phyloP scores from a whole-genome alignment of 257 asterid species.

The Capsicum rhomboideum region DNA sequence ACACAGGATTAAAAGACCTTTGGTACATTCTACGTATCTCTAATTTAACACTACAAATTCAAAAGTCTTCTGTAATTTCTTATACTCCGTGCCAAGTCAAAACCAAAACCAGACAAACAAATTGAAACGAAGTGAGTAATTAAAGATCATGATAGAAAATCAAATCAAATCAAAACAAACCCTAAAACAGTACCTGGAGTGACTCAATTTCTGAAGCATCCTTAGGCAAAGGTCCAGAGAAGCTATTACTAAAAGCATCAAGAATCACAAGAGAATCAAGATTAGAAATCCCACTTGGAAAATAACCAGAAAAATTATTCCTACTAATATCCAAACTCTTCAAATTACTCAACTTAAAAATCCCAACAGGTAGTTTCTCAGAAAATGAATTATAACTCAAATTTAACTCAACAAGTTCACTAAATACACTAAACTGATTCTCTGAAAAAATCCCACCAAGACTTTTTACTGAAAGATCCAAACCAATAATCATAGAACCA shows the following conservation, averaged over 20 bases:
- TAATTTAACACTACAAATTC: too few species aligned
- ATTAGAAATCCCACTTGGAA: slow-evolving; percentile 70
- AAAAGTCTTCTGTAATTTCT: too few species aligned
- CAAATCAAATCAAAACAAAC: background rate
- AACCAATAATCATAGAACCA: slow-evolving; percentile 40
- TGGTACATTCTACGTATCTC: background rate
- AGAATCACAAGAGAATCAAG: slow-evolving; percentile 47
- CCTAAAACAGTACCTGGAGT: slow-evolving; percentile 31
- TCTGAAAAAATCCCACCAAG: slow-evolving; percentile 73
- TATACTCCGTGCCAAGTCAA: too few species aligned
- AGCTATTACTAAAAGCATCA: slow-evolving; percentile 96
- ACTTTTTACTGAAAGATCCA: slow-evolving; percentile 74
- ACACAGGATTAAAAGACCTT: too few species aligned
- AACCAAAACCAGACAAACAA: background rate
- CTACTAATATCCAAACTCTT: slow-evolving; percentile 65
- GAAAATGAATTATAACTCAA: slow-evolving; percentile 78
- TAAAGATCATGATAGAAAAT: background rate
- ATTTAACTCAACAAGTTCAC: slow-evolving; percentile 54
- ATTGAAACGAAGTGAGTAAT: too few species aligned
- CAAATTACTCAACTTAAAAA: slow-evolving; percentile 53
- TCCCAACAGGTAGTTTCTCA: slow-evolving; percentile 42
- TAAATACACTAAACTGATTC: slow-evolving; percentile 37
- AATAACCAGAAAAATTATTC: slow-evolving; percentile 82
- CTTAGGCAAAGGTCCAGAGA: slow-evolving; percentile 66
- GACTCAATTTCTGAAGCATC: slow-evolving; percentile 47